Conservation (phyloP, 2,329 filamentous ascomycete species). For the Ophiostoma tasmaniense region DNA sequence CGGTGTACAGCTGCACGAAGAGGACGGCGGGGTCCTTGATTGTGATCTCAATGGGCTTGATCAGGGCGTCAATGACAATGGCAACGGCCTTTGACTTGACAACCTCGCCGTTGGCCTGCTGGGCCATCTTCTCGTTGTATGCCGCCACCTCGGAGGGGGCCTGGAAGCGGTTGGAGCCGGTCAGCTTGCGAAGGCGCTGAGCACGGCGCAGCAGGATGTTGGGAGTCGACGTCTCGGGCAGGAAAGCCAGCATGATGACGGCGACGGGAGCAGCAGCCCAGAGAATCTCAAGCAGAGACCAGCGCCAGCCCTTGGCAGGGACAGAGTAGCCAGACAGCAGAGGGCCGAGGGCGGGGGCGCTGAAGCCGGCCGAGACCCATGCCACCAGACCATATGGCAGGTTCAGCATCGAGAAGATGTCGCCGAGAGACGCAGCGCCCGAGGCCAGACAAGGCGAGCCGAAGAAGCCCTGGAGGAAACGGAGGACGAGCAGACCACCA, state of each 20-base stretch:
- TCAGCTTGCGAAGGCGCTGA: constrained; percentile 41
- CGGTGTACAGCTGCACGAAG: constrained; percentile 54
- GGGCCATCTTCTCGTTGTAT: neutral
- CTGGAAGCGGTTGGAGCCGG: constrained; percentile 47
- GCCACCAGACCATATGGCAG: constrained; percentile 72
- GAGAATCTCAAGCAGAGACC: constrained; percentile 29
- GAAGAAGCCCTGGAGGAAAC: constrained; percentile 59
- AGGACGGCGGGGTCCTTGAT: constrained; percentile 53
- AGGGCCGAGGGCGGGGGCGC: constrained; percentile 52
- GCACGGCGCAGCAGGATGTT: constrained; percentile 49
- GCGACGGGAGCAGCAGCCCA: constrained; percentile 36
- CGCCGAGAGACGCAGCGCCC: constrained; percentile 54
- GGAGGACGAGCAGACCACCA: constrained; percentile 52
- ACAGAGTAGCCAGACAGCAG: constrained; percentile 30
- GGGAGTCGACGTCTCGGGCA: constrained; percentile 34
- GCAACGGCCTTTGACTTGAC: constrained; percentile 21
- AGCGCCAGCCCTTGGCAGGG: constrained; percentile 29
- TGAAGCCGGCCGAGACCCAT: constrained; percentile 46
- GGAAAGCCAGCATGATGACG: constrained; percentile 26
- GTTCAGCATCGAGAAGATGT: constrained; percentile 49
- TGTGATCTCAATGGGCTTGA: constrained; percentile 46
- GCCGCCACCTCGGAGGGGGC: constrained; percentile 52
- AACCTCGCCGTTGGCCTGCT: constrained; percentile 33
- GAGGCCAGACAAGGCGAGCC: constrained; percentile 56
- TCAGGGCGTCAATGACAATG: constrained; percentile 46